Conservation (phyloP, 345 rosid genomes). For the Arabidopsis arenosa region DNA sequence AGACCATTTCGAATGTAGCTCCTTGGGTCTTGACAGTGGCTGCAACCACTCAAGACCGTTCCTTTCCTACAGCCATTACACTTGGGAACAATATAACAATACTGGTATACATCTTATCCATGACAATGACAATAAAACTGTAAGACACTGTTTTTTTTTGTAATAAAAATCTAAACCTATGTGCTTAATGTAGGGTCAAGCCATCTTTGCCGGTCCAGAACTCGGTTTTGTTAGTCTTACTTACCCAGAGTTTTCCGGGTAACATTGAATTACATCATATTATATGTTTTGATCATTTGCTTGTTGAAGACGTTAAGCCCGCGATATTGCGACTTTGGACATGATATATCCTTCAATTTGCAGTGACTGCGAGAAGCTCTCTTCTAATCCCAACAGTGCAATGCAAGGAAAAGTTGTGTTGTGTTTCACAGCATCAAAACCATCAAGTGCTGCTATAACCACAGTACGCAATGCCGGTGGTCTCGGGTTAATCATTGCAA, state of each 20-base stretch:
- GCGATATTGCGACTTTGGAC: neutral
- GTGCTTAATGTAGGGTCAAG: conserved; percentile 55
- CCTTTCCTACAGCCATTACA: conserved; percentile 49
- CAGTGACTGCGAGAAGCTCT: neutral
- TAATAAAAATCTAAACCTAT: neutral
- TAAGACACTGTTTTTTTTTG: neutral
- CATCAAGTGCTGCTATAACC: conserved; percentile 33
- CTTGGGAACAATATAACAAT: conserved; percentile 50
- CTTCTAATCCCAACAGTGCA: conserved; percentile 13
- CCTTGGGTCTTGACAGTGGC: conserved; percentile 68
- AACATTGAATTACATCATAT: neutral
- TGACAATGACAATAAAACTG: neutral
- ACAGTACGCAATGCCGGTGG: conserved; percentile 56
- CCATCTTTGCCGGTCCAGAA: conserved; percentile 52
- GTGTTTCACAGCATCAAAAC: conserved; percentile 51
- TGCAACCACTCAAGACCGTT: conserved; percentile 59
- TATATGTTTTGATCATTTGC: neutral
- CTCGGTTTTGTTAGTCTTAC: conserved; percentile 48
- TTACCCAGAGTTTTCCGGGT: conserved; percentile 42
- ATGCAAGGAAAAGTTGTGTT: conserved; percentile 60
- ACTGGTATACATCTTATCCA: neutral
- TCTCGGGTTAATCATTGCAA: conserved; percentile 61
- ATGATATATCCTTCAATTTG: neutral
- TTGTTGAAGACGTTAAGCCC: neutral
- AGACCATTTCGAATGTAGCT: conserved; percentile 48